Base-by-base conservation (phyloP, 306 rosid genomes). In the Rosa persica region DNA sequence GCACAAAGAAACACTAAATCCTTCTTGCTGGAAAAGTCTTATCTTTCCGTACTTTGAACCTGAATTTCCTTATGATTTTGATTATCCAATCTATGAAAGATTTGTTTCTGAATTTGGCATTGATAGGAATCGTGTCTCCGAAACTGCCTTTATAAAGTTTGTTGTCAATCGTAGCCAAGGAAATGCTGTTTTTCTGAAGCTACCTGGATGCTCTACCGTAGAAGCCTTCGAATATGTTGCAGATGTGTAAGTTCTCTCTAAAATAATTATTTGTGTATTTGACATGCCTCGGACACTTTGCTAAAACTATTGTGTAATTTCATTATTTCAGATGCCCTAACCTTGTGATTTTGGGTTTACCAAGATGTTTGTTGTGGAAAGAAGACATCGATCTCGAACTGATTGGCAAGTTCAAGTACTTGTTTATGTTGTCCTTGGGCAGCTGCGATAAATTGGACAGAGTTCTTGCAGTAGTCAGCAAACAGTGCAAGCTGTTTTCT, bases 251-350 rank as follows among this genome's bases (percentile, higher is more conserved):
- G 64, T 51, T 67, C 20, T 20, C 17, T 23, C 17, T 60, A 58
- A 23, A 30, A 12, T 62, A 27, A 62, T 27, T 30, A 12, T 62
- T 5, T 62, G 4, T 27, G n/a, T 30, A 15, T 30, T 27, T 27
- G n/a, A 62, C 13, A 5, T 62, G 42, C 42, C 9, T 61, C 13
- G 3, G 20, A 12, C 4, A 27, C 67, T 61, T 13, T 27, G 17
- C 67, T 61, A 19, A 61, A 58, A 61, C 40, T 61, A 12, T 1
- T 46, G 20, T 72, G 17, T 11, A 6, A 5, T 48, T 71, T 58
- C 76, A 72, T 11, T 2, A 5, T 48, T 71, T 58, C 76, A 72
- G 76, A 64, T 72, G 76, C 36, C 76, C 61, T 51, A n/a, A 8
- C 62, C 1, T 72, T 30, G 62, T 30, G 46, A 17, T 49, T 72